These are phyloP conservation scores for Catunica adiposa DNA, from an alignment of 2,329 filamentous ascomycete species.

Conservation along the genomic window DNA sequence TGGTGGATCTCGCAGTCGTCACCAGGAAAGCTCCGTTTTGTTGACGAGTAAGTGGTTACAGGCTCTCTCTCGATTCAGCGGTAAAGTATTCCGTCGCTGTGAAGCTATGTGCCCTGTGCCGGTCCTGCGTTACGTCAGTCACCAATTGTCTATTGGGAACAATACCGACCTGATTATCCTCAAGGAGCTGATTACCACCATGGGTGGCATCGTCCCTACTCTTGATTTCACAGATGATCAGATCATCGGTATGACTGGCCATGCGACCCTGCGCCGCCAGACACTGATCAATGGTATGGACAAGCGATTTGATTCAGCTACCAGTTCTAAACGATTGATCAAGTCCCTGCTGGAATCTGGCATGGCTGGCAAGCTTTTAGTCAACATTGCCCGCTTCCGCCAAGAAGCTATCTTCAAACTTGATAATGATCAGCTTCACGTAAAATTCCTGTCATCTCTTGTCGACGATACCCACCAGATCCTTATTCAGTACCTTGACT, in stretches of 20 bases:
- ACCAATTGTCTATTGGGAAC: constrained; percentile 67
- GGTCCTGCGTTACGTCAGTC: constrained; percentile 74
- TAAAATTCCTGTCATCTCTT: constrained; percentile 77
- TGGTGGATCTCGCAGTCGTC: constrained; percentile 45
- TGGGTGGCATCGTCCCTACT: constrained; percentile 84
- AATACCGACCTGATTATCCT: constrained; percentile 83
- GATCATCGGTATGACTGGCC: constrained; percentile 74
- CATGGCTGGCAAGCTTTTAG: constrained; percentile 66
- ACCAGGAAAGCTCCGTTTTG: constrained; percentile 44
- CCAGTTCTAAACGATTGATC: constrained; percentile 64
- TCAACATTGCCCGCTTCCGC: constrained; percentile 79
- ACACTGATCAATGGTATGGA: constrained; percentile 70
- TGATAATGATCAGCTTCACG: constrained; percentile 55
- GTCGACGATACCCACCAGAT: constrained; percentile 81
- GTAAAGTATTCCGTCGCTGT: constrained; percentile 77
- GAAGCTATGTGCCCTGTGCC: constrained; percentile 68
- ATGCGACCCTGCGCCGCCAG: constrained; percentile 60
- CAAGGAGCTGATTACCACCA: constrained; percentile 74
- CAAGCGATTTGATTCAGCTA: constrained; percentile 57
- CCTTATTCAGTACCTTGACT: constrained; percentile 73
- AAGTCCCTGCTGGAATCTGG: constrained; percentile 61
- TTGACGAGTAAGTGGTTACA: constrained; percentile 85
- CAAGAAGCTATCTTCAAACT: constrained; percentile 69
- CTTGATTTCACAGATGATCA: constrained; percentile 79
- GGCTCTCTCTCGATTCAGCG: constrained; percentile 77